Evolutionary conservation across 1,139 yeast genomes (phyloP).

Genomic region (Geotrichum europaeum): DNA sequence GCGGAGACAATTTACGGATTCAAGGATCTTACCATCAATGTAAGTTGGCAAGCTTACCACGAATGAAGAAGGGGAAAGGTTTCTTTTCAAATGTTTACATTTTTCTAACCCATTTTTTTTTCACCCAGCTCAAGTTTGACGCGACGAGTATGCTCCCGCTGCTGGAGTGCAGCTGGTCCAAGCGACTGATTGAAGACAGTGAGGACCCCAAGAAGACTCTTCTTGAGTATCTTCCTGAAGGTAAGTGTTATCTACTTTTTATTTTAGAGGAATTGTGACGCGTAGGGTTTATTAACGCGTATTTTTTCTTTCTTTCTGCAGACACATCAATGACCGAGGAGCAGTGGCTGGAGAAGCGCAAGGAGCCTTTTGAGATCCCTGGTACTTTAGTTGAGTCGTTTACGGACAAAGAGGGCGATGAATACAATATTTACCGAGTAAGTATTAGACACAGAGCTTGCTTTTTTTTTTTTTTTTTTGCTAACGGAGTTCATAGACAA

Average conservation of each 20-base stretch:
- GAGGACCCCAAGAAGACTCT: constrained; percentile 48
- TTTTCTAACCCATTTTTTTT: not conserved
- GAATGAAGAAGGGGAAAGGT: constrained; percentile 41
- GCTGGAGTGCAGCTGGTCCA: constrained; percentile 50
- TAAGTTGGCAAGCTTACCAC: constrained; percentile 34
- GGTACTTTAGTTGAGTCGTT: constrained; percentile 43
- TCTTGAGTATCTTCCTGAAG: constrained; percentile 51
- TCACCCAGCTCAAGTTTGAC: constrained; percentile 46
- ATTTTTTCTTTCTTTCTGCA: not conserved
- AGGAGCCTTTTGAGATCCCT: constrained; percentile 43
- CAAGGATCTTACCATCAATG: constrained; percentile 40
- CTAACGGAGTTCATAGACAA: constrained; percentile 34
- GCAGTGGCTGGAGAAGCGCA: constrained; percentile 55
- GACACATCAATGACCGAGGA: constrained; percentile 58
- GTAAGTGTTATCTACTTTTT: constrained; percentile 23
- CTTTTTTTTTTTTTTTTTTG: constrained; percentile 13
- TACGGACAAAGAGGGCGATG: constrained; percentile 33
- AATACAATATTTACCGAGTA: constrained; percentile 35
- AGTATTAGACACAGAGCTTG: constrained; percentile 18
- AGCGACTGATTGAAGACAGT: constrained; percentile 36
- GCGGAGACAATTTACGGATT: constrained; percentile 86
- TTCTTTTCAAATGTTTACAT: not conserved
- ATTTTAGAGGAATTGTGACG: not conserved
- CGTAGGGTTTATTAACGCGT: not conserved
- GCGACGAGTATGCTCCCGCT: constrained; percentile 49